Conservation (phyloP, 768 basidiomycete genomes). For the Steccherinum ochraceum region DNA sequence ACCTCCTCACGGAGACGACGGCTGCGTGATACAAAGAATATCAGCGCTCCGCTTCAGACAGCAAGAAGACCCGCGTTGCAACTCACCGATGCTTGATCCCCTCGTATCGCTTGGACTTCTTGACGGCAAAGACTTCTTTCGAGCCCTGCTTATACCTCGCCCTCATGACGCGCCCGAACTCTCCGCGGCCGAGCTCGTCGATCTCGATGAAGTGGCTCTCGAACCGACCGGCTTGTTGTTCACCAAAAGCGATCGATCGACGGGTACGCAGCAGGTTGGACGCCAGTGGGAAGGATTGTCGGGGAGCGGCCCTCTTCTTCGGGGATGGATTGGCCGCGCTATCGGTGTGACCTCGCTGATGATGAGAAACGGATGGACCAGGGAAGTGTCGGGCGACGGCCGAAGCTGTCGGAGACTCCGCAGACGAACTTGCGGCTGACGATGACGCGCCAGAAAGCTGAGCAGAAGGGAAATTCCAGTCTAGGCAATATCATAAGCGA, state of each 20-base stretch:
- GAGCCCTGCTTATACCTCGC: constrained; percentile 61
- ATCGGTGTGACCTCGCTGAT: constrained; percentile 5
- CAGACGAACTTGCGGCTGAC: constrained; percentile 33
- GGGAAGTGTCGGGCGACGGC: constrained; percentile 7
- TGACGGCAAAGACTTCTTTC: constrained; percentile 69
- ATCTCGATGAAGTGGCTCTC: constrained; percentile 77
- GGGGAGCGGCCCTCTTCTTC: constrained; percentile 7
- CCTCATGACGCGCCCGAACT: constrained; percentile 91
- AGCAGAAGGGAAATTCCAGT: constrained; percentile 39
- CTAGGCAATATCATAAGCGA: not conserved
- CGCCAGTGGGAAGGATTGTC: constrained; percentile 5
- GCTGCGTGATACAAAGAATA: constrained; percentile 29
- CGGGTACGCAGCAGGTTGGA: constrained; percentile 13
- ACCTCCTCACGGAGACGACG: constrained; percentile 91
- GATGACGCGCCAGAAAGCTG: constrained; percentile 41
- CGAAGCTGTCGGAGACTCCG: constrained; percentile 18
- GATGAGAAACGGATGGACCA: not conserved
- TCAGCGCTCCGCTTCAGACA: not conserved
- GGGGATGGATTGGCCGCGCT: constrained; percentile 2
- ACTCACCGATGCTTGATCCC: constrained; percentile 85
- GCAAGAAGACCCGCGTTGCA: not conserved
- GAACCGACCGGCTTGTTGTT: constrained; percentile 60
- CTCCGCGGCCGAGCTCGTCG: constrained; percentile 82
- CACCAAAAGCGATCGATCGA: constrained; percentile 23
- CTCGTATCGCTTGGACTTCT: constrained; percentile 90